phyloP scores from a whole-genome alignment of 2,329 filamentous ascomycete genomes.

The Cercospora citrullina region DNA sequence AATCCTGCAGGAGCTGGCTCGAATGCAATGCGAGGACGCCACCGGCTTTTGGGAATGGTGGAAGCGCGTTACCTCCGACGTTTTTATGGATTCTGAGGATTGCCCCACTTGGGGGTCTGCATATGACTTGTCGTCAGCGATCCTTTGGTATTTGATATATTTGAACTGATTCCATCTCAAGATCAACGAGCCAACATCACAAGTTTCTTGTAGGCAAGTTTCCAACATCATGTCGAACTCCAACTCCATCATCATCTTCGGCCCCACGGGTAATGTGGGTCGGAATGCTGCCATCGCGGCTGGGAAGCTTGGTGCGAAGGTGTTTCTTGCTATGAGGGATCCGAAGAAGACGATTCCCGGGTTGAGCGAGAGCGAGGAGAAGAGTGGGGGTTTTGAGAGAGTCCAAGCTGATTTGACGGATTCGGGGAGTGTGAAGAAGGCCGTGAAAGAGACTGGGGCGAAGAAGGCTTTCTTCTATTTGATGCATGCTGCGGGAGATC shows the following conservation, averaged over 20 bases:
- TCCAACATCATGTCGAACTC: not conserved
- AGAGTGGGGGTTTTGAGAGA: constrained; percentile 39
- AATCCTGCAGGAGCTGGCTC: not conserved
- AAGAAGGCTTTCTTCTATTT: constrained; percentile 54
- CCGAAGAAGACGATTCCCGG: constrained; percentile 46
- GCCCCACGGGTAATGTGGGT: constrained; percentile 52
- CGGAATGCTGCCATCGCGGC: constrained; percentile 45
- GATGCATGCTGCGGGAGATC: constrained; percentile 37
- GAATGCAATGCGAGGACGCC: not conserved
- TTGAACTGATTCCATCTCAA: not conserved
- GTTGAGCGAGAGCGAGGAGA: constrained; percentile 36
- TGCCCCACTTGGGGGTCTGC: not conserved
- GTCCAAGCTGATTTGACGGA: constrained; percentile 50
- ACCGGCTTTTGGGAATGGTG: not conserved
- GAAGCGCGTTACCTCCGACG: not conserved
- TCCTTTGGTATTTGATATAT: not conserved
- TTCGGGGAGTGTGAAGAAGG: constrained; percentile 44
- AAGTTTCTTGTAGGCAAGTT: not conserved
- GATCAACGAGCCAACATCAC: no score
- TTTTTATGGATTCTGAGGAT: not conserved
- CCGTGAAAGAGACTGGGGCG: constrained; percentile 47
- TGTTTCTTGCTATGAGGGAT: constrained; percentile 53
- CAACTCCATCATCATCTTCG: constrained; percentile 47
- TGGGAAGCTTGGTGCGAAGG: constrained; percentile 44
- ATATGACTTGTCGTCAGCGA: not conserved